Conservation (phyloP, 805 yeast genomes). For the Lipomyces chichibuensis region DNA sequence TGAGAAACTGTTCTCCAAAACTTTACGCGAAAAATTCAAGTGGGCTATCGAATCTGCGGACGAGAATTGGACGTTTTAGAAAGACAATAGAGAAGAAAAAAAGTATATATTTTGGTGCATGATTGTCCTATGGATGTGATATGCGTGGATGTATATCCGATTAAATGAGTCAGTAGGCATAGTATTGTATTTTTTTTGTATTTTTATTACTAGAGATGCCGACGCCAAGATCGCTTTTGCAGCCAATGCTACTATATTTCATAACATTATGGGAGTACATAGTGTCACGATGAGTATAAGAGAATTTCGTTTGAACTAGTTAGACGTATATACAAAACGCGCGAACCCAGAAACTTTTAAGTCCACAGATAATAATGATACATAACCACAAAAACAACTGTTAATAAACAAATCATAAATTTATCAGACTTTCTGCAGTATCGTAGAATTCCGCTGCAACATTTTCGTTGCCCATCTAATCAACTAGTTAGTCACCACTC, state of each 20-base stretch:
- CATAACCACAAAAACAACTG: not conserved
- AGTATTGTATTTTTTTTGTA: not conserved
- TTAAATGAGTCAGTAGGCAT: not conserved
- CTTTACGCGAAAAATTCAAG: conserved; percentile 85
- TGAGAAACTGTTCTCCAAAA: conserved; percentile 87
- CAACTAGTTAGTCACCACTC: not conserved
- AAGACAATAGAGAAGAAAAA: not conserved
- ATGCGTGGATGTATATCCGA: too few relatives aligned
- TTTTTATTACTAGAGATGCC: not conserved
- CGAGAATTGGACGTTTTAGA: conserved; percentile 79
- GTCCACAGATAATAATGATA: not conserved
- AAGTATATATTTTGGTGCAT: too few relatives aligned
- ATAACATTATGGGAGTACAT: too few relatives aligned
- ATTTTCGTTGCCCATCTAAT: conserved; percentile 9
- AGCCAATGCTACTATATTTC: not conserved
- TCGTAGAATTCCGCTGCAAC: conserved; percentile 5
- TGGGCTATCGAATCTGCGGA: conserved; percentile 96
- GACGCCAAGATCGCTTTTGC: not conserved
- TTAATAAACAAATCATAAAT: not conserved
- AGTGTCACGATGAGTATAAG: not conserved
- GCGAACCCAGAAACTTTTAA: not conserved
- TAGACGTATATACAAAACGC: not conserved
- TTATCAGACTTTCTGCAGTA: not conserved
- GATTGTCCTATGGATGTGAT: too few relatives aligned
- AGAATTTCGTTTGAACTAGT: not conserved